Base-by-base conservation (phyloP, 106 monocot genomes). In the Allium sativum region DNA sequence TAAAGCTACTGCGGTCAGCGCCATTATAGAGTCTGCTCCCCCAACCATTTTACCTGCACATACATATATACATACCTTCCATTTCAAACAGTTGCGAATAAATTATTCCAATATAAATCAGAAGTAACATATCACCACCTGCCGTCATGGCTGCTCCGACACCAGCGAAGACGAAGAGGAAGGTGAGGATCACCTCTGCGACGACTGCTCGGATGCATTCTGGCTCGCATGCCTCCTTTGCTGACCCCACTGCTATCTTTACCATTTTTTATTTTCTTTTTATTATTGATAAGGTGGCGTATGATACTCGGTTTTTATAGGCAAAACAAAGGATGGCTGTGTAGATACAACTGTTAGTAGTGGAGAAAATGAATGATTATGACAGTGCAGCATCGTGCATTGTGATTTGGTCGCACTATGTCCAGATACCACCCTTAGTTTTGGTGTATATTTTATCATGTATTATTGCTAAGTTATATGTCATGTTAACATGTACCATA, bases 161-260 rank as follows among this genome's bases (percentile, higher is more conserved):
- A 6, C 88, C 88, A 47, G 77, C 74, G 56, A 87, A 87, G 71
- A 87, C 87, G 74, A 87, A 87, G 74, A 87, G 74, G 69, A 88
- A 88, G 67, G 83, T 88, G 66, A 83, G 80, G 59, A 88, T 52
- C 40, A 81, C 6, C 83, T 88, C 88, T 11, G 75, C 77, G 48
- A 76, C 3, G 15, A 78, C 75, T 16, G 83, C 88, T 12, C 83
- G 74, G 80, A 83, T 58, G 80, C 75, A 80, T 58, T 70, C 83
- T 12, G 80, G 77, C 68, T 83, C 70, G n/a, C 56, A 16, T 13
- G 69, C 83, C 77, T 88, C 88, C 14, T 22, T 40, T 56, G 45
- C 66, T 58, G 55, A 48, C 9, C 88, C 88, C 0, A 83, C 15
- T 12, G 83, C 77, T 12, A 83, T 67, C 75, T 79, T 88, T 40